phyloP scores from a whole-genome alignment of 1,139 yeast species.

The Debaryomyces subglobosus region DNA sequence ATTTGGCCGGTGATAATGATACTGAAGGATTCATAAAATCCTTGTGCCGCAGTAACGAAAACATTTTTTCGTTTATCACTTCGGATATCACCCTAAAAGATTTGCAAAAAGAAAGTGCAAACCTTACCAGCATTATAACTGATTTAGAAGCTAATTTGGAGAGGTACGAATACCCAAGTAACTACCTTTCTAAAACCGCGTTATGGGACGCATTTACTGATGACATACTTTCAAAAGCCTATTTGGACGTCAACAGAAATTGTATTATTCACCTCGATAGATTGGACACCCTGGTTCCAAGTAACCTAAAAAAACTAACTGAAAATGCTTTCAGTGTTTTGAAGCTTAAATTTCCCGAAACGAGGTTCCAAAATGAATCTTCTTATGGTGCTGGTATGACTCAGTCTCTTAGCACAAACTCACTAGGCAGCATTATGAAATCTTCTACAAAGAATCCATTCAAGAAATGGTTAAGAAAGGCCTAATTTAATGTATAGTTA shows the following conservation, averaged over 20 bases:
- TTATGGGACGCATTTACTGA: constrained; percentile 41
- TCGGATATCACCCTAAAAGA: constrained; percentile 51
- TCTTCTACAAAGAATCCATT: constrained; percentile 36
- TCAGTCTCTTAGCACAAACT: constrained; percentile 28
- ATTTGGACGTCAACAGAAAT: constrained; percentile 37
- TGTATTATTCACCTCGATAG: constrained; percentile 34
- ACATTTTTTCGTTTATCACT: constrained; percentile 48
- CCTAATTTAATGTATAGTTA: constrained; percentile 3
- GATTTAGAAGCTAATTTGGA: constrained; percentile 39
- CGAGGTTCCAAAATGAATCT: not conserved
- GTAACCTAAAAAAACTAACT: constrained; percentile 26
- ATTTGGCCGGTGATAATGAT: constrained; percentile 49
- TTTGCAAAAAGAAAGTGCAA: constrained; percentile 48
- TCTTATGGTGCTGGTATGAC: constrained; percentile 15
- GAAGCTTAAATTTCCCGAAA: constrained; percentile 33
- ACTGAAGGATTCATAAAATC: constrained; percentile 56
- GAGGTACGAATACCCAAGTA: constrained; percentile 43
- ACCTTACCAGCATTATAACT: constrained; percentile 37
- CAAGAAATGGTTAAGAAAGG: constrained; percentile 39
- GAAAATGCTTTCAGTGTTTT: constrained; percentile 37
- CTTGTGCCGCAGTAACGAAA: constrained; percentile 47
- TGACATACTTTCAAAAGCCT: constrained; percentile 34
- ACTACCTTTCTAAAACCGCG: constrained; percentile 29
- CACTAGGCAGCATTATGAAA: constrained; percentile 27
- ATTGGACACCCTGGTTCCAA: constrained; percentile 18